phyloP scores from a whole-genome alignment of 2,329 filamentous ascomycete species.

The Cladophialophora psammophila region DNA sequence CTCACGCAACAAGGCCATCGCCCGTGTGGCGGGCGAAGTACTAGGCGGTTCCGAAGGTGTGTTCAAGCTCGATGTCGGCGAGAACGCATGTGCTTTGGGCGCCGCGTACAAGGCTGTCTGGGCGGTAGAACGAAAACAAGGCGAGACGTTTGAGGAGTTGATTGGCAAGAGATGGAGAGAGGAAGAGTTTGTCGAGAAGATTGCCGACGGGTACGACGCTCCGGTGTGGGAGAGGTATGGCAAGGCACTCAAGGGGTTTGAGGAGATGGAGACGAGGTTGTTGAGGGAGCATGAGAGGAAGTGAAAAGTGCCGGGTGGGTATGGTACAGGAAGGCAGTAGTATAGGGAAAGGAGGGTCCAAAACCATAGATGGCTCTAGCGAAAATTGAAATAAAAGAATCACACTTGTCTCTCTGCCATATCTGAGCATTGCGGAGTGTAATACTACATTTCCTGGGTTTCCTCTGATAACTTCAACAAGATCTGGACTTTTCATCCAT shows the following conservation, averaged over 20 bases:
- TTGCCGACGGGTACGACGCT: slow-evolving; percentile 80
- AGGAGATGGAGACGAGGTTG: slow-evolving; percentile 74
- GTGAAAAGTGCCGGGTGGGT: slow-evolving; percentile 1
- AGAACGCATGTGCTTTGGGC: slow-evolving; percentile 92
- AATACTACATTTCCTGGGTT: too few relatives aligned
- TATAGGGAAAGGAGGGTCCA: too few relatives aligned
- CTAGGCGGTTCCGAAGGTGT: slow-evolving; percentile 89
- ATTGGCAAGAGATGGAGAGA: slow-evolving; percentile 86
- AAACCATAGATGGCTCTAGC: too few relatives aligned
- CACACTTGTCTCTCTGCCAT: too few relatives aligned
- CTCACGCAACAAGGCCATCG: slow-evolving; percentile 87
- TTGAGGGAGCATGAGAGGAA: slow-evolving; percentile 48
- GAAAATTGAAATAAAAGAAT: too few relatives aligned
- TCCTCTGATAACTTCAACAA: too few relatives aligned
- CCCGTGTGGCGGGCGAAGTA: slow-evolving; percentile 82
- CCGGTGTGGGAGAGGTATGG: slow-evolving; percentile 81
- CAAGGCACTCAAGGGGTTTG: slow-evolving; percentile 76
- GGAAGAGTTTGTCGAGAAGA: slow-evolving; percentile 79
- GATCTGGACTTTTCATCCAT: too few relatives aligned
- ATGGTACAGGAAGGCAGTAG: too few relatives aligned
- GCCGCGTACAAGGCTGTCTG: slow-evolving; percentile 96
- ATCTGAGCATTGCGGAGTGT: too few relatives aligned
- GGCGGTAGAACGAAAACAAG: slow-evolving; percentile 73
- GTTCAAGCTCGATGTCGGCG: slow-evolving; percentile 90
- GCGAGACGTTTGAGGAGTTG: slow-evolving; percentile 86